Evolutionary conservation across 78 protist species (phyloP), one percentile per base, ranked within the genome.

Genomic region (Dictyostelium purpureum): DNA sequence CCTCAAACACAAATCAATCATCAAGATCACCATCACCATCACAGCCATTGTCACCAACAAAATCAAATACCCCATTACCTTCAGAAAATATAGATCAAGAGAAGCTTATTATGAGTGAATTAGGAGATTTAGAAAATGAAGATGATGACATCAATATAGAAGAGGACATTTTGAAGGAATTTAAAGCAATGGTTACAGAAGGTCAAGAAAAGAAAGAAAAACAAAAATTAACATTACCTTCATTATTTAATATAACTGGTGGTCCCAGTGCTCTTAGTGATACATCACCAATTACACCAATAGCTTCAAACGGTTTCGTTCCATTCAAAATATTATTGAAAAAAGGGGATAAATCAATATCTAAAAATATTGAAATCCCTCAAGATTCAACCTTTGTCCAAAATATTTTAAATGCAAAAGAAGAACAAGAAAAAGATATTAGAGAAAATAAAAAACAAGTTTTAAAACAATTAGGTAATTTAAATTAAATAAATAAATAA

Each of bases 141-240:
- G 89, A 81, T 26, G 89, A 63, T 63, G 71, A 63, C 33, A 63
- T 31, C 1, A 33, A 24, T 33, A 67, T 26, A 40, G 75, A 28
- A 35, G 90, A 83, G 2, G 90, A 83, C 26, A n/a, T 83, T 40
- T 31, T 71, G 24, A 67, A 54, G 43, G 90, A 83, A 35, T 83
- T 83, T 43, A 83, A 83, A 43, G 51, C 24, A 26, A 52, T 75
- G 26, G 24, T 83, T 31, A 77, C 75, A 70, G 90, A 83, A 35
- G 56, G 74, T 67, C 38, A 33, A 31, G 59, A 12, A 1, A 75
- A 28, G 28, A 83, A 66, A 83, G 90, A 83, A 28, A 83, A 56
- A 49, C 49, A 11, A 26, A 83, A 83, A 43, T 37, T 83, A 14
- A 45, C 28, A 35, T 43, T 77, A 57, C 85, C 85, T 11, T 77